phyloP scores from a whole-genome alignment of 1,284 basidiomycete species.

The Anthracocystis walkeri region DNA sequence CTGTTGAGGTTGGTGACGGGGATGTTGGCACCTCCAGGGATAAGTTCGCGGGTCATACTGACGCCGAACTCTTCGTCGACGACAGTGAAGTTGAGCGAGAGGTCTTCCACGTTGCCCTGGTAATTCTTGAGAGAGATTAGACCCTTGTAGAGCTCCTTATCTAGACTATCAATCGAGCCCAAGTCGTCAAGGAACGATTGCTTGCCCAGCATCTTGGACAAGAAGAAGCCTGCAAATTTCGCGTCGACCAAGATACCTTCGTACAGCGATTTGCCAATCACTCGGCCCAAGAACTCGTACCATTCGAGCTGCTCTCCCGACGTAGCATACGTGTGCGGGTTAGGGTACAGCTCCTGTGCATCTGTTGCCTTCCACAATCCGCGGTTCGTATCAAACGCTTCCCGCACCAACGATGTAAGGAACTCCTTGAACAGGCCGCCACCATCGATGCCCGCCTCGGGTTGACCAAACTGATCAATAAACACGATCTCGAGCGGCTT shows the following conservation, averaged over 20 bases:
- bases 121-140: slow-evolving; percentile 94
- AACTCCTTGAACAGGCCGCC: slow-evolving; percentile 99
- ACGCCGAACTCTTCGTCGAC: slow-evolving; percentile 93
- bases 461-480: slow-evolving; percentile 86
- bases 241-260: slow-evolving; percentile 97
- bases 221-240: slow-evolving; percentile 94
- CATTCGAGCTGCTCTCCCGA: slow-evolving; percentile 73
- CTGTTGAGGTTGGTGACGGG: slow-evolving; percentile 90
- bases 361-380: slow-evolving; percentile 92
- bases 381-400: slow-evolving; percentile 93
- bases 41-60: slow-evolving; percentile 81
- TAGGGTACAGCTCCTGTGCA: slow-evolving; percentile 93
- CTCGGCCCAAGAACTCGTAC: slow-evolving; percentile 93
- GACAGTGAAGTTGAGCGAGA: slow-evolving; percentile 92
- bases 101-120: slow-evolving; percentile 85
- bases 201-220: slow-evolving; percentile 76
- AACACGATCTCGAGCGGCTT: slow-evolving; percentile 86
- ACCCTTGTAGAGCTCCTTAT: slow-evolving; percentile 88
- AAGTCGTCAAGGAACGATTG: slow-evolving; percentile 63
- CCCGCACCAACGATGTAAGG: slow-evolving; percentile 80
- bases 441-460: slow-evolving; percentile 92
- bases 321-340: slow-evolving; percentile 75
- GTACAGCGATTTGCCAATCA: slow-evolving; percentile 95
- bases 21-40: slow-evolving; percentile 84
- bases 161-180: slow-evolving; percentile 60